phyloP scores from a whole-genome alignment of 257 asterid species.

The Agastache rugosa region DNA sequence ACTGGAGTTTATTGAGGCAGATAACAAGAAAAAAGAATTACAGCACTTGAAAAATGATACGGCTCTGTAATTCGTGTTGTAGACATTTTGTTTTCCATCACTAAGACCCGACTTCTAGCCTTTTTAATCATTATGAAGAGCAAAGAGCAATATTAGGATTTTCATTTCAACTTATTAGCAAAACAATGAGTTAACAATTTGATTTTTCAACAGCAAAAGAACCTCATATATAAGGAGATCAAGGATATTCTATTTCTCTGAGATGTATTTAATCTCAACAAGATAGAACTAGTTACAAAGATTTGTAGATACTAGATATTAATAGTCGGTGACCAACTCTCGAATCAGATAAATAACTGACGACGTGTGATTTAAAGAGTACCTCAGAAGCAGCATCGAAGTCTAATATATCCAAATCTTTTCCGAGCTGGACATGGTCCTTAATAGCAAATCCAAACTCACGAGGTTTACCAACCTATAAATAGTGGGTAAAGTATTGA shows the following conservation, averaged over 20 bases:
- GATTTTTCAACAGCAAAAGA: background rate
- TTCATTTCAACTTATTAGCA: background rate
- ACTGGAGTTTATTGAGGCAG: background rate
- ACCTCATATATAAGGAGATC: too few relatives aligned
- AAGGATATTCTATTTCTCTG: too few relatives aligned
- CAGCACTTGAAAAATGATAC: background rate
- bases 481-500: constrained; percentile 19
- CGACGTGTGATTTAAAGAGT: constrained; percentile 45
- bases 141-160: background rate
- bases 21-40: background rate
- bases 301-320: background rate
- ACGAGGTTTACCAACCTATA: constrained; percentile 75
- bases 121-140: background rate
- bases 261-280: background rate
- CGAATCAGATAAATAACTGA: constrained; percentile 14
- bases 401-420: constrained; percentile 80
- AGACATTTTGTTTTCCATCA: background rate
- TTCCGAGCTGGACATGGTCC: constrained; percentile 95
- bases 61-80: background rate
- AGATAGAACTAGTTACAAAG: background rate
- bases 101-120: background rate
- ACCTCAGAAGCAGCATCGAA: constrained; percentile 99
- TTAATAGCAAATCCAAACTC: constrained; percentile 77
- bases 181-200: background rate
- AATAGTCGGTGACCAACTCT: constrained; percentile 3